Base-by-base conservation (phyloP, 371 early-diverging fungal species). In the Rhizomucor pusillus region DNA sequence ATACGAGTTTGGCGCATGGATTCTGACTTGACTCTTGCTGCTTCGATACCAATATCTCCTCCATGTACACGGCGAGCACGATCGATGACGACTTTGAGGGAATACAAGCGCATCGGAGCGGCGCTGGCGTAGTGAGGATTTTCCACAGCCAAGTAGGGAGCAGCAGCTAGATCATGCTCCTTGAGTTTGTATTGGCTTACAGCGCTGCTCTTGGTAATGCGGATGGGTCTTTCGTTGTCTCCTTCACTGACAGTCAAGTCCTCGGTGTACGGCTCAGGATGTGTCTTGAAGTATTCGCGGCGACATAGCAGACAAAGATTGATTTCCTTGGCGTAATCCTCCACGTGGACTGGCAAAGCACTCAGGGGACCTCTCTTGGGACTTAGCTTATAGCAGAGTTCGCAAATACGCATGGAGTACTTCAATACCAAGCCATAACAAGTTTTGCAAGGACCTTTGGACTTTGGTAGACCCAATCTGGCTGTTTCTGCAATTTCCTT, bases 21-120 rank as follows among this genome's bases (percentile, higher is more conserved):
- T 14, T 41, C 16, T 19, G 19, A 41, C 41, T 41, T 41, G 19
- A 4, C 11, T 19, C 19, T 41, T 14, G 41, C 41, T 41, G 54
- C 55, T 19, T 46, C 54, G 1, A 67, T 56, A 16, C 67, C 63
- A 4, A 60, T 24, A 37, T 63, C 63, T 5, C 67, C 67, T 16
- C 67, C 63, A 47, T 63, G 67, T 6, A 67, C 52, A n/a, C 39
- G 36, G 1, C 67, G 48, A 5, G 63, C 57, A 20, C 54, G 24
- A 1, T 13, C 18, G 19, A 52, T 29, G n/a, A 67, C 36, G 5
- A 52, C 19, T 5, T 47, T 19, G n/a, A 51, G 24, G 1, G 56
- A 52, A 24, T 57, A 67, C 1, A 67, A 47, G 12, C 59, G 57
- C 67, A 67, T 60, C 1, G 60, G 63, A 5, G 64, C 44, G 1